Percentiles rank a stretch among this genome's conserved stretches.
Conservation (phyloP, 2,329 filamentous ascomycete species). For the Calonectria hongkongensis region DNA sequence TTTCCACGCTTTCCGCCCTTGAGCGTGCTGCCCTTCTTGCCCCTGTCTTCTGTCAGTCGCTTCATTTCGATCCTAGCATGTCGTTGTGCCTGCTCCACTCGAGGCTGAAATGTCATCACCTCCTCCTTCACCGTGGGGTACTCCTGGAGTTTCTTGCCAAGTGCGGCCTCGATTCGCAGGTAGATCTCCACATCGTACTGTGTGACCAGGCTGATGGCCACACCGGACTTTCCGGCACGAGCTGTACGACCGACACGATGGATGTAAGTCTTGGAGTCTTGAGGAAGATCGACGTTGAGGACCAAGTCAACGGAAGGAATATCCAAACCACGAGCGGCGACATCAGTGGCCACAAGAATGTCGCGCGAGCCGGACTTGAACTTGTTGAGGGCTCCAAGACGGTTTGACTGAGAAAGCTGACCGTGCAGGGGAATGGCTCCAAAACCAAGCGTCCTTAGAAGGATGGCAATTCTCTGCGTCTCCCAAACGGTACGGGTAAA, state of each 20-base stretch:
- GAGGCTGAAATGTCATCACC: constrained; percentile 85
- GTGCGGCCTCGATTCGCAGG: constrained; percentile 86
- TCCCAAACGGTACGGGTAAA: constrained; percentile 96
- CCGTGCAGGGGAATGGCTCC: constrained; percentile 95
- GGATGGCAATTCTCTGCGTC: constrained; percentile 87
- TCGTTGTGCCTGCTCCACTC: constrained; percentile 89
- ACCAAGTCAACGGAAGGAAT: constrained; percentile 94
- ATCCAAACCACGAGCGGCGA: constrained; percentile 94
- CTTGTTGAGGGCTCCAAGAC: constrained; percentile 91
- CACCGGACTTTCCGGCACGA: constrained; percentile 88
- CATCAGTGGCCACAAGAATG: constrained; percentile 93
- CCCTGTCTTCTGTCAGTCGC: constrained; percentile 81
- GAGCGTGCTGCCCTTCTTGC: constrained; percentile 69
- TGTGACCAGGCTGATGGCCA: constrained; percentile 87
- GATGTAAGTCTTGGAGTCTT: constrained; percentile 92
- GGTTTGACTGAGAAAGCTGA: constrained; percentile 90
- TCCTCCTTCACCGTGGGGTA: constrained; percentile 86
- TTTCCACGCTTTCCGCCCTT: constrained; percentile 64
- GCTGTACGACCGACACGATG: constrained; percentile 93
- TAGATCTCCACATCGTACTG: constrained; percentile 92
- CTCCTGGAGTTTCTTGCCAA: constrained; percentile 85
- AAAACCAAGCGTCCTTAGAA: constrained; percentile 90
- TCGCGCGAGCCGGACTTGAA: constrained; percentile 88
- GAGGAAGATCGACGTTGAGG: constrained; percentile 88
- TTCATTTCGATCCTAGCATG: constrained; percentile 89